Evolutionary conservation across 148 eudicot species (phyloP), one percentile per base, ranked within the genome.

Genomic region (Persicaria maculosa): DNA sequence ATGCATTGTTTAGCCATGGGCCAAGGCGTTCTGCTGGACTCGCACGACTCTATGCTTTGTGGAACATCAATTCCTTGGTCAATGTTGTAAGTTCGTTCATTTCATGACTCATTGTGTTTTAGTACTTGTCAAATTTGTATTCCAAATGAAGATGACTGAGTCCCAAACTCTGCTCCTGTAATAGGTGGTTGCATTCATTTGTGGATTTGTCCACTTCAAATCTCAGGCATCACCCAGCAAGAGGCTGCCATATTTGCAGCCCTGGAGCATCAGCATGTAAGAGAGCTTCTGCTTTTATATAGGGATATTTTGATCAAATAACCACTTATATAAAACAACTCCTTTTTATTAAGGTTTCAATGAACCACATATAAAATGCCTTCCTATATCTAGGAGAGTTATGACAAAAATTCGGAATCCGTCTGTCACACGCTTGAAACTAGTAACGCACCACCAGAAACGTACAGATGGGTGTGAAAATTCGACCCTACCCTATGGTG

Each of bases 11-110:
- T 80, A 96, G 99, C 79, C 97, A 92, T 70, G 97, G 99, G 50
- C 97, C 97, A 52, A 89, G 95, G 77, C 97, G 97, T 62, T 90
- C 99, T 76, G 91, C 97, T 17, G 97, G 99, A 57, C 92, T 95
- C 74, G 94, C 99, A 53, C 97, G 99, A 14, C 78, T 89, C 76
- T 95, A 92, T 84, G 99, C 99, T 72, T 74, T 95, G 80, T 92
- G 99, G 99, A 95, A 92, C 79, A 76, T 95, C 59, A 92, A 90
- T 55, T 95, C 97, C 58, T 69, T 95, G 80, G 86, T 90, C 77
- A 96, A 96, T 79, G 93, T 96, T 75, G 99, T 96, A 85, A 89
- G 99, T 88, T 36, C 9, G 77, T 61, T 16, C 22, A n/a, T 8
- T 55, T 57, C 20, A 10, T 45, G 50, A 40, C 14, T 74, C 44